phyloP scores from a whole-genome alignment of 805 yeast species.

The Torulaspora indica region DNA sequence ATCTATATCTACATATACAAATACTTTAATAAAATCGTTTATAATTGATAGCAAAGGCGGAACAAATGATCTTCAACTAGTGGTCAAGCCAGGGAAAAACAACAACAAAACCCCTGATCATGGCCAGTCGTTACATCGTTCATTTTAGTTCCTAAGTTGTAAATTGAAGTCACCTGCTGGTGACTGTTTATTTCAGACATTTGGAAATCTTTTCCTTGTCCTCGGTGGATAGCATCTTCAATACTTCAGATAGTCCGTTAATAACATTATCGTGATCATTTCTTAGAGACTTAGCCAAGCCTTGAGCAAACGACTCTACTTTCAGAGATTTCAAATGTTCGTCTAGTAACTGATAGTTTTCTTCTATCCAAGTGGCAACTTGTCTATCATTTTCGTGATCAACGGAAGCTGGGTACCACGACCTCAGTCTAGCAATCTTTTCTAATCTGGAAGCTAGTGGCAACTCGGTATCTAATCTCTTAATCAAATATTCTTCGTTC shows the following conservation, averaged over 20 bases:
- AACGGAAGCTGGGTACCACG: slow-evolving; percentile 74
- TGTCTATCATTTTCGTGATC: slow-evolving; percentile 68
- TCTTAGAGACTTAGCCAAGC: slow-evolving; percentile 55
- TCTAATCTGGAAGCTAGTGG: slow-evolving; percentile 65
- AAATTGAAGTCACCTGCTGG: background rate
- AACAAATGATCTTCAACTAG: background rate
- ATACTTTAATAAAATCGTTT: slow-evolving; percentile 6
- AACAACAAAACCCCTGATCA: slow-evolving; percentile 11
- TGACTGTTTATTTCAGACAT: slow-evolving; percentile 29
- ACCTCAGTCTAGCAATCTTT: slow-evolving; percentile 77
- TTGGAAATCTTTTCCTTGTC: slow-evolving; percentile 46
- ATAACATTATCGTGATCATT: slow-evolving; percentile 50
- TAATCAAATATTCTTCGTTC: slow-evolving; percentile 83
- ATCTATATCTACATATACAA: slow-evolving; percentile 8
- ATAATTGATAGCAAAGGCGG: slow-evolving; percentile 1
- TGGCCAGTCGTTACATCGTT: background rate
- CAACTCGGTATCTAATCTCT: slow-evolving; percentile 62
- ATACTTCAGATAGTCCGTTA: slow-evolving; percentile 51
- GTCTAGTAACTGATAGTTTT: slow-evolving; percentile 61
- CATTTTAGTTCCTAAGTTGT: background rate
- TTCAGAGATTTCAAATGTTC: slow-evolving; percentile 58
- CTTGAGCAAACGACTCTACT: slow-evolving; percentile 61
- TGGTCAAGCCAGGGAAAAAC: slow-evolving; percentile 3
- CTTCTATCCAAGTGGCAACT: slow-evolving; percentile 83
- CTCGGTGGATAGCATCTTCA: slow-evolving; percentile 48